These are phyloP conservation scores for Coemansia pectinata DNA, from an alignment of 192 early-diverging fungal species.

Conservation along the genomic window DNA sequence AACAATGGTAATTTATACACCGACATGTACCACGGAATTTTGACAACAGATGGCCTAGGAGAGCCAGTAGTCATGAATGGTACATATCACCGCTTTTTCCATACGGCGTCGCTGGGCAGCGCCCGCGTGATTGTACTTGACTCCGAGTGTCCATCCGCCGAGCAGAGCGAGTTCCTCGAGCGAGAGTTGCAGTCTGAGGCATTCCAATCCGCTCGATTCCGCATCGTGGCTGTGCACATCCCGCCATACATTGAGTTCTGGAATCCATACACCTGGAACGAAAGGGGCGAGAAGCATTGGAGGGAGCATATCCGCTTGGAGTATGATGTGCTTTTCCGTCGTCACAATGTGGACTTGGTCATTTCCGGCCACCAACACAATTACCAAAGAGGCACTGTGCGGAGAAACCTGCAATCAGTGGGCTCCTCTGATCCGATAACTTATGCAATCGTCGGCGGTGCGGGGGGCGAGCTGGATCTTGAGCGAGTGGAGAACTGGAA, in stretches of 20 bases:
- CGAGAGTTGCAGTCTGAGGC: constrained; percentile 60
- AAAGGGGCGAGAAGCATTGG: constrained; percentile 70
- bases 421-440: constrained; percentile 48
- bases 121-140: constrained; percentile 71
- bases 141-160: constrained; percentile 60
- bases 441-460: constrained; percentile 75
- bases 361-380: constrained; percentile 82
- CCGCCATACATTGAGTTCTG: constrained; percentile 78
- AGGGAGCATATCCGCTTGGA: constrained; percentile 65
- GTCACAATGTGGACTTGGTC: constrained; percentile 68
- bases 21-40: constrained; percentile 50
- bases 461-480: constrained; percentile 65
- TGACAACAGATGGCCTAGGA: constrained; percentile 15
- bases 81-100: constrained; percentile 40
- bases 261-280: constrained; percentile 68
- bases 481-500: constrained; percentile 63
- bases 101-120: constrained; percentile 56
- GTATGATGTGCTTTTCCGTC: constrained; percentile 66
- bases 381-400: constrained; percentile 61
- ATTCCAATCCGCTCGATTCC: constrained; percentile 59
- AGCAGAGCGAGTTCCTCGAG: constrained; percentile 66
- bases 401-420: constrained; percentile 9
- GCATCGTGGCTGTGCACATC: constrained; percentile 69
- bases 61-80: constrained; percentile 17
- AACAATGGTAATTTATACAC: constrained; percentile 56